These are phyloP conservation scores for Candida tammaniensis DNA, from an alignment of 805 yeast species.

Conservation along the genomic window DNA sequence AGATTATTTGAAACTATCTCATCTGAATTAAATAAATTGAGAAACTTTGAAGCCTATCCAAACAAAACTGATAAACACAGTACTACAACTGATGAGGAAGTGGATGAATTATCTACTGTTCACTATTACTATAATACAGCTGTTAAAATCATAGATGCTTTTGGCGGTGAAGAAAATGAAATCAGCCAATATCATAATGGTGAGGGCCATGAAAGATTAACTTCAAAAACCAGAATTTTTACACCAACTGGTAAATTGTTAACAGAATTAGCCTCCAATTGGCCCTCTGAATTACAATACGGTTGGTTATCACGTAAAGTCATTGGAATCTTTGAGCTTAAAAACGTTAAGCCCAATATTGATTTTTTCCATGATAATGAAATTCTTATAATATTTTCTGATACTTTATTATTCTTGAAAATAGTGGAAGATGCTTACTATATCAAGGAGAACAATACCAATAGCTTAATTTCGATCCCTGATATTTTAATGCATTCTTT, in stretches of 20 bases:
- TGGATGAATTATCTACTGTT: slow-evolving; percentile 26
- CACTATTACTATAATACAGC: slow-evolving; percentile 50
- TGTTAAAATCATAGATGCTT: slow-evolving; percentile 71
- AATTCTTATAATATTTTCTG: slow-evolving; percentile 77
- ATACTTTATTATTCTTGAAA: slow-evolving; percentile 64
- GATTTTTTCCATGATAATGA: slow-evolving; percentile 27
- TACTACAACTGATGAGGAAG: slow-evolving; percentile 10
- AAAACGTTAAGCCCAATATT: slow-evolving; percentile 20
- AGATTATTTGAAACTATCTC: slow-evolving; percentile 51
- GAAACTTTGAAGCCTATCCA: too few relatives aligned
- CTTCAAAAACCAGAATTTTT: slow-evolving; percentile 51
- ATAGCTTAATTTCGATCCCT: slow-evolving; percentile 57
- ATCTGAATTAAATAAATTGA: too few relatives aligned
- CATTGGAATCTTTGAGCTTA: slow-evolving; percentile 61
- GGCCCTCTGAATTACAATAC: slow-evolving; percentile 85
- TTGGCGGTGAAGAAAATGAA: slow-evolving; percentile 52
- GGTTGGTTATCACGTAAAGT: slow-evolving; percentile 89
- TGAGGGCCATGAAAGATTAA: slow-evolving; percentile 27
- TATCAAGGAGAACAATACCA: slow-evolving; percentile 12
- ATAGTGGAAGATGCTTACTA: slow-evolving; percentile 46
- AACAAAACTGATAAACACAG: neutral
- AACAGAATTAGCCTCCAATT: slow-evolving; percentile 76
- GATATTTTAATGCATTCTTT: slow-evolving; percentile 89
- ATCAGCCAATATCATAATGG: slow-evolving; percentile 17
- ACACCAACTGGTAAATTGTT: slow-evolving; percentile 90